phyloP scores from a whole-genome alignment of 129 eudicot species.

The Saposhnikovia divaricata region DNA sequence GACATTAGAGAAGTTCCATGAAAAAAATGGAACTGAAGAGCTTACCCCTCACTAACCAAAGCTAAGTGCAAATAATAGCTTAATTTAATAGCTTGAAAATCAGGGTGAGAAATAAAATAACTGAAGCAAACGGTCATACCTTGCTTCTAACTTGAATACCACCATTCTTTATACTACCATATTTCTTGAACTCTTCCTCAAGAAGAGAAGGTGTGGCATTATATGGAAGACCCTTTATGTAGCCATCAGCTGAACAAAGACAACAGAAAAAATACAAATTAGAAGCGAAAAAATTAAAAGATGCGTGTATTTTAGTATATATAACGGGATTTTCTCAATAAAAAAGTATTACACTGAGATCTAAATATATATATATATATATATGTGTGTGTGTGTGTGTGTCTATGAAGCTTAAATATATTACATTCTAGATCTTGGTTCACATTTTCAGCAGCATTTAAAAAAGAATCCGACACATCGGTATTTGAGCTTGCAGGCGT shows the following conservation, averaged over 20 bases:
- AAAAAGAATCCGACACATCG: constrained; percentile 31
- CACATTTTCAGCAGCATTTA: constrained; percentile 38
- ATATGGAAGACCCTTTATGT: constrained; percentile 57
- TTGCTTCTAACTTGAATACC: constrained; percentile 81
- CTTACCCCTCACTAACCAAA: constrained; percentile 98
- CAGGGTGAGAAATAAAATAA: not conserved
- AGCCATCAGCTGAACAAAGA: constrained; percentile 55
- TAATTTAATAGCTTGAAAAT: not conserved
- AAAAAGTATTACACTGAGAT: not conserved
- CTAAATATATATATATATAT: not conserved
- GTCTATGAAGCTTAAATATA: not conserved
- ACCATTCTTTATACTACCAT: constrained; percentile 65
- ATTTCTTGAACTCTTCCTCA: constrained; percentile 65
- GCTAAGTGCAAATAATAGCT: constrained; percentile 21
- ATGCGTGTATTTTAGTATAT: not conserved
- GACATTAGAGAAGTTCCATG: not conserved
- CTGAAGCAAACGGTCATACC: constrained; percentile 28
- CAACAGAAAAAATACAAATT: not conserved
- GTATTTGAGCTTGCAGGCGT: constrained; percentile 21
- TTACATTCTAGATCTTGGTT: constrained; percentile 74
- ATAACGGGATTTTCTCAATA: too few relatives aligned
- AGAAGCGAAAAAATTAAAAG: not conserved
- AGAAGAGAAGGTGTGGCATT: constrained; percentile 48
- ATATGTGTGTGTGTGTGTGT: not conserved
- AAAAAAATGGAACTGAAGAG: not conserved